These are phyloP conservation scores for Citrus mangshanensis DNA, from an alignment of 345 rosid genomes.

Conservation along the genomic window DNA sequence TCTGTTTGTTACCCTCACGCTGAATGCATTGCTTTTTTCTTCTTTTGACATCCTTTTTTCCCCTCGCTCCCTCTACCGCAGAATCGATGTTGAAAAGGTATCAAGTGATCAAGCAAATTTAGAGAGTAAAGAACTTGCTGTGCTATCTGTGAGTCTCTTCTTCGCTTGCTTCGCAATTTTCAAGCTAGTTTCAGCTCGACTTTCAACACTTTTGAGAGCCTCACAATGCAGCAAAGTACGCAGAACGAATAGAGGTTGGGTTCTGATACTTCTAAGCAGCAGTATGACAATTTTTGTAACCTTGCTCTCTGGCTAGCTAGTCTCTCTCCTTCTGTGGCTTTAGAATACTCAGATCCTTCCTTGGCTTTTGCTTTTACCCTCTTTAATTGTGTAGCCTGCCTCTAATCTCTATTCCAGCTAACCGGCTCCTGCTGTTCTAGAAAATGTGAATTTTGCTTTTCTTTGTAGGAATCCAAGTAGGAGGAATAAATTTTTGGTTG, in stretches of 20 bases:
- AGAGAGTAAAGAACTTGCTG: constrained; percentile 67
- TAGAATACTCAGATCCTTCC: background rate
- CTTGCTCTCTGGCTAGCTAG: constrained; percentile 52
- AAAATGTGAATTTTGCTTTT: background rate
- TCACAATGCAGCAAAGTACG: constrained; percentile 30
- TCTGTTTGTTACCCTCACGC: background rate
- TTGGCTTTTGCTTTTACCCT: constrained; percentile 3
- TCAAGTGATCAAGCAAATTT: constrained; percentile 49
- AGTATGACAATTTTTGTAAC: constrained; percentile 71
- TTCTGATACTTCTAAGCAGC: constrained; percentile 77
- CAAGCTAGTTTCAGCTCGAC: constrained; percentile 50
- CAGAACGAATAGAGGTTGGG: constrained; percentile 62
- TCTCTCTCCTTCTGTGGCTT: background rate
- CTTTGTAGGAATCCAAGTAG: background rate
- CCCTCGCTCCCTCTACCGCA: constrained; percentile 20
- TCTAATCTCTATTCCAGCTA: background rate
- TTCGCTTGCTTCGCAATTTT: constrained; percentile 53
- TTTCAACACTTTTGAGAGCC: constrained; percentile 32
- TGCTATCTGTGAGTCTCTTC: constrained; percentile 61
- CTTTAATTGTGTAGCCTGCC: too few species aligned
- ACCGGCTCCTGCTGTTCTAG: background rate
- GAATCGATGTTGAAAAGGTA: constrained; percentile 63
- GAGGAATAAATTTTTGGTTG: background rate
- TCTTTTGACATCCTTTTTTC: background rate
- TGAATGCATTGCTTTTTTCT: background rate